phyloP scores from a whole-genome alignment of 495 filamentous ascomycete species.

The Podospora pseudocomata region DNA sequence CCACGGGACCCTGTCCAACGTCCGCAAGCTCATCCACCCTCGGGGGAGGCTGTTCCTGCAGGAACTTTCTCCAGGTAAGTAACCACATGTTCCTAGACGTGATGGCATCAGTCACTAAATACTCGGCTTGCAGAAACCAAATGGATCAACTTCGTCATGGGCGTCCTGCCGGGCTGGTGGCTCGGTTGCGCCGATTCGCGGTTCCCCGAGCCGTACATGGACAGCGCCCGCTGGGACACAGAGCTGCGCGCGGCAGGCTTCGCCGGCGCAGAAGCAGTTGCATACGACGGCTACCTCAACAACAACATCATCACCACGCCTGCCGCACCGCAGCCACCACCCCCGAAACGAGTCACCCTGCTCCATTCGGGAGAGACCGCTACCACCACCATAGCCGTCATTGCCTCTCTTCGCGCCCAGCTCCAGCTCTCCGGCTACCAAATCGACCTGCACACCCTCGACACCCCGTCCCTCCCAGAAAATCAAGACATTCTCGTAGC shows the following conservation, averaged over 20 bases:
- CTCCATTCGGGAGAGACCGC: too few species aligned
- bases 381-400: too few species aligned
- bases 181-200: background rate
- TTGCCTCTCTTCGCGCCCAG: too few species aligned
- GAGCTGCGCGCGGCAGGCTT: background rate
- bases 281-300: too few species aligned
- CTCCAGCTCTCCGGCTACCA: too few species aligned
- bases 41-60: background rate
- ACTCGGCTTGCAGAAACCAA: background rate
- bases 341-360: too few species aligned
- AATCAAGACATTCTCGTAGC: too few species aligned
- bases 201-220: conserved; percentile 17
- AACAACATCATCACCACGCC: too few species aligned
- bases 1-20: background rate
- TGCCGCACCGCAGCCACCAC: too few species aligned
- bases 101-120: background rate
- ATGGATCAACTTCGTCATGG: background rate
- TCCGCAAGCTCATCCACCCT: background rate
- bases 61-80: background rate
- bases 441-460: too few species aligned
- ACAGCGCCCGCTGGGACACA: background rate
- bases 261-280: background rate
- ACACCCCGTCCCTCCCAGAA: too few species aligned
- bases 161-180: background rate
- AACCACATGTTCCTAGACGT: too few species aligned